Base-by-base conservation (phyloP, 1,284 basidiomycete genomes). In the Sparassis latifolia region DNA sequence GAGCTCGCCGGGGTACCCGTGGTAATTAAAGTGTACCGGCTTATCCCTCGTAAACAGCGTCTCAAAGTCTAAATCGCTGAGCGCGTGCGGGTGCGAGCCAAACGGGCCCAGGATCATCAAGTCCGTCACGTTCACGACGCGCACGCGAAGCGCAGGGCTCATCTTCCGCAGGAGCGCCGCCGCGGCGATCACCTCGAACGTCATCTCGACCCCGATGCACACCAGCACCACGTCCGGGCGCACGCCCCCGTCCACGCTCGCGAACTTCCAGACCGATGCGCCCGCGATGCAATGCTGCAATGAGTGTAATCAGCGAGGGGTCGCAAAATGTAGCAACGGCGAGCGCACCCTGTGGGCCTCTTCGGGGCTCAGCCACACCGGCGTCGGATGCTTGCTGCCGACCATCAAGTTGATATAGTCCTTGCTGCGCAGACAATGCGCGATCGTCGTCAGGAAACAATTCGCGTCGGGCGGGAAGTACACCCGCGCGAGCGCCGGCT, bases 381-480 rank as follows among this genome's bases (percentile, higher is more conserved):
- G 78, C 5, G 83, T 84, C 5, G 80, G 83, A 57, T 89, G 86
- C 72, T 94, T 94, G 63, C 84, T 87, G 35, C 89, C 90, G 37
- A 93, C 89, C 74, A 95, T 86, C 49, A 92, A 66, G 64, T 92
- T 92, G 52, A 92, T 72, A 57, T 92, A 92, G 69, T 92, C 86
- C 73, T 87, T 89, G 32, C 89, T 82, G 44, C 85, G 71, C 55
- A 95, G 66, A 59, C 88, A 92, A 68, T 95, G 92, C 3, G 86
- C 80, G 51, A 93, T 76, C 28, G 84, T 86, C 41, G 84, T 87
- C 52, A 93, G 69, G 69, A 86, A 84, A 59, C 86, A 88, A 67
- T 95, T 94, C 35, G 87, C 86, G 63, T 95, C 92, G n/a, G 91
- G 88, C 0, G 92, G 91, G 35, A 95, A 75, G 66, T 94, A 95